A percentile compares a stretch with the other conserved stretches of the same genome.
Conservation (phyloP, 2,329 filamentous ascomycete species). For the Sporothrix pallida region DNA sequence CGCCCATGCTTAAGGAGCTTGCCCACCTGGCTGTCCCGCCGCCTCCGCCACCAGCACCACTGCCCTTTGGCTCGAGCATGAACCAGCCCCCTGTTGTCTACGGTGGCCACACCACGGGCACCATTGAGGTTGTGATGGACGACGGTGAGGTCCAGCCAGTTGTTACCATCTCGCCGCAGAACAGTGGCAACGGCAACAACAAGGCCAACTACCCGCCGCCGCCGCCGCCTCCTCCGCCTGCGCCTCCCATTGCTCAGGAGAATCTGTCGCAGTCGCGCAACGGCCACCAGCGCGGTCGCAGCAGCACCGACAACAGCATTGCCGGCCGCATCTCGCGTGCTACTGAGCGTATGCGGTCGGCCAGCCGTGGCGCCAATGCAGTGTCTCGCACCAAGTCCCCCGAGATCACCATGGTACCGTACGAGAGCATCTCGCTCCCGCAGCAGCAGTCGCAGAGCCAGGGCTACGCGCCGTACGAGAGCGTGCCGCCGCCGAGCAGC, state of each 20-base stretch:
- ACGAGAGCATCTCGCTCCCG: constrained; percentile 48
- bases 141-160: constrained; percentile 53
- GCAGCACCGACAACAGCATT: constrained; percentile 59
- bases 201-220: constrained; percentile 53
- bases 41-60: constrained; percentile 65
- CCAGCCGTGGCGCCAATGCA: constrained; percentile 59
- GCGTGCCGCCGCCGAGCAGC: constrained; percentile 47
- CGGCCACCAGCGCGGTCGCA: constrained; percentile 63
- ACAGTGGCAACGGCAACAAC: constrained; percentile 41
- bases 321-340: constrained; percentile 62
- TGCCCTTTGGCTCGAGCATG: constrained; percentile 52
- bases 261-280: constrained; percentile 42
- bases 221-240: constrained; percentile 45
- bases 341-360: constrained; percentile 65
- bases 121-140: constrained; percentile 72
- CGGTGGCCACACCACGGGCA: constrained; percentile 56
- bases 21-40: constrained; percentile 66
- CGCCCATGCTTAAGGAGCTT: constrained; percentile 65
- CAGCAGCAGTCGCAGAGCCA: constrained; percentile 48
- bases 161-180: constrained; percentile 32
- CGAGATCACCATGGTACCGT: constrained; percentile 45
- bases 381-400: constrained; percentile 45
- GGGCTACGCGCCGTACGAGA: constrained; percentile 51
- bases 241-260: neutral
- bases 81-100: constrained; percentile 48